Evolutionary conservation across 2,329 filamentous ascomycete species (phyloP), one percentile per base, ranked within the genome.

Genomic region (Ilyonectria sp.): DNA sequence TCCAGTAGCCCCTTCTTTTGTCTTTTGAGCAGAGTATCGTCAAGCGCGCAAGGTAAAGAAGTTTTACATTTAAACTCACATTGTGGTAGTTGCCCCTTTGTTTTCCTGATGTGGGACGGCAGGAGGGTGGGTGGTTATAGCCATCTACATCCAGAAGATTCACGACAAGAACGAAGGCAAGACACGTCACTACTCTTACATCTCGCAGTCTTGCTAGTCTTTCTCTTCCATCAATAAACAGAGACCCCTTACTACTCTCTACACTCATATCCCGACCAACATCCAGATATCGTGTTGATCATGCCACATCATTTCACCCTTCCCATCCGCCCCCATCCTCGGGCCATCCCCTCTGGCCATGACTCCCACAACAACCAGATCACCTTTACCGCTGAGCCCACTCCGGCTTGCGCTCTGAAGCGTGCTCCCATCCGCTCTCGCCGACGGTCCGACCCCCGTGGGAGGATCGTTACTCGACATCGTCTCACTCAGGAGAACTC

Each of bases 251-350:
- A 52, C 23, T 53, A 66, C 66, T 9, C 29, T 33, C 47, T 44
- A 23, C 49, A 26, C 11, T 50, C 21, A 35, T 55, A 46, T 23
- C n/a, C 15, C 53, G 56, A 40, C 15, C 53, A 58, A 43, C 46
- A 54, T 31, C 43, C n/a, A 21, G 58, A 54, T 44, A 60, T 60
- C 31, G 21, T 33, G n/a, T 46, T 61, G 29, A 53, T 23, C 63
- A 77, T 77, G 75, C 47, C 66, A 54, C 59, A 70, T 21, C 63
- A 53, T 49, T 60, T 69, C 50, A 52, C 52, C 13, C 67, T 74
- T 15, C 71, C 72, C 26, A 50, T 71, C 19, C 70, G 69, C 8
- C 52, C 67, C n/a, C 57, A 44, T 50, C 59, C 68, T 37, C 54
- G 40, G 6, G 6, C 40, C 3, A 23, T 59, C 26, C 8, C 44